Evolutionary conservation across 768 basidiomycete species (phyloP).

Genomic region (Brasilioporus rufonigricans): DNA sequence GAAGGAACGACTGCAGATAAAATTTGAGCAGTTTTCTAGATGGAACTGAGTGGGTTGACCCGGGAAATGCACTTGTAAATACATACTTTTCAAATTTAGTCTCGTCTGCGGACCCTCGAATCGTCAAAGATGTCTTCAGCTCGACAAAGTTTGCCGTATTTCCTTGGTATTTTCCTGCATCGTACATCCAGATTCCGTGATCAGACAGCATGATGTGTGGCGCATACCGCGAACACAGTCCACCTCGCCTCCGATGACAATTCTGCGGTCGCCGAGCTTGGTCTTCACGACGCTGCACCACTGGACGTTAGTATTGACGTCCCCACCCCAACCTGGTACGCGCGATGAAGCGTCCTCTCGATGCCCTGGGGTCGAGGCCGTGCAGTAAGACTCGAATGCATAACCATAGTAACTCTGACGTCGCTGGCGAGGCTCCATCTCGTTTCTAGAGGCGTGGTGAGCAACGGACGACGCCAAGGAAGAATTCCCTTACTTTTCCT

Average conservation of each 20-base stretch:
- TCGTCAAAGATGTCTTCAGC: constrained; percentile 79
- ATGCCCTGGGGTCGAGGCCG: constrained; percentile 36
- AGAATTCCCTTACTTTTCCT: constrained; percentile 55
- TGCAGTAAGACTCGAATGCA: constrained; percentile 88
- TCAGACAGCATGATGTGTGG: background rate
- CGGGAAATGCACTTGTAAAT: background rate
- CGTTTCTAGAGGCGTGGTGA: constrained; percentile 44
- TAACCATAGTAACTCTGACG: constrained; percentile 80
- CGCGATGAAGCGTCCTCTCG: constrained; percentile 24
- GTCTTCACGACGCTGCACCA: constrained; percentile 92
- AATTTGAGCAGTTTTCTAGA: constrained; percentile 86
- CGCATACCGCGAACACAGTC: constrained; percentile 78
- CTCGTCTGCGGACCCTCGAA: constrained; percentile 63
- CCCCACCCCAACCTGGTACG: constrained; percentile 64
- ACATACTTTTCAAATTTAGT: constrained; percentile 76
- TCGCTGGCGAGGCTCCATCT: constrained; percentile 61
- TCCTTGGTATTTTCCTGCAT: constrained; percentile 58
- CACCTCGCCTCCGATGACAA: constrained; percentile 87
- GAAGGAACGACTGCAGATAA: constrained; percentile 87
- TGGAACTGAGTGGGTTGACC: constrained; percentile 1
- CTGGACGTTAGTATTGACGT: constrained; percentile 85
- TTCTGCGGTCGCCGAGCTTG: constrained; percentile 66
- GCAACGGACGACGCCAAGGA: background rate
- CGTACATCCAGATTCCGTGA: background rate
- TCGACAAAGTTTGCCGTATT: constrained; percentile 74